Evolutionary conservation across 106 monocot genomes (phyloP), one percentile per base, ranked within the genome.

Genomic region (Cymbidium sinense): DNA sequence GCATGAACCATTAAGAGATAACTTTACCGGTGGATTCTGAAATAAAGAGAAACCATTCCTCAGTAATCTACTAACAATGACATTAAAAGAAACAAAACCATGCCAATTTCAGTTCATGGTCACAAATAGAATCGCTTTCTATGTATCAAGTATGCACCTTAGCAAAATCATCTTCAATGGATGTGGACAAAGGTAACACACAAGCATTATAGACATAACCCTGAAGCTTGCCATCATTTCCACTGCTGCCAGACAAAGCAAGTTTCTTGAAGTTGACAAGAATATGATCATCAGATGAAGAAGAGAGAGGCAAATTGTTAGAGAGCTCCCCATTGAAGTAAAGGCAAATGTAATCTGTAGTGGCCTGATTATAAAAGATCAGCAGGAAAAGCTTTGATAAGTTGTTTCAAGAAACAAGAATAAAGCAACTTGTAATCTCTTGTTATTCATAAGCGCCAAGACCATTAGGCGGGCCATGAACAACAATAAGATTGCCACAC

Each of bases 21-120:
- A 83, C 58, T 82, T 87, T 62, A 93, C 78, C 80, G 96, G 96
- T 78, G 84, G 89, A 79, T 89, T 89, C 96, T 96, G 86, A 29
- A 47, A 80, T 74, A 25, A 75, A 39, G 25, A 76, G 76, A 30
- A 31, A 55, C n/a, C 12, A 23, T 28, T 17, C 74, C 35, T 70
- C 29, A 50, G 31, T 50, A 70, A 36, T 54, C 28, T 41, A 17
- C 34, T 25, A 81, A 67, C 41, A 70, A n/a, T 44, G 25, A 78
- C 7, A 44, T 54, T 36, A 17, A 50, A 39, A 44, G 67, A 36
- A 75, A 75, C 30, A 33, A 65, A 75, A 43, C 11, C 43, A 73
- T 21, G 70, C 31, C 30, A 72, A 50, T 23, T 18, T 33, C 58
- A 50, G 28, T 12, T 39, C 41, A 74, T 28, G 44, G 3, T 2